Evolutionary conservation across 108 stramenopile species (phyloP), one percentile per base, ranked within the genome.

Genomic region (Hondaea fermentalgiana): DNA sequence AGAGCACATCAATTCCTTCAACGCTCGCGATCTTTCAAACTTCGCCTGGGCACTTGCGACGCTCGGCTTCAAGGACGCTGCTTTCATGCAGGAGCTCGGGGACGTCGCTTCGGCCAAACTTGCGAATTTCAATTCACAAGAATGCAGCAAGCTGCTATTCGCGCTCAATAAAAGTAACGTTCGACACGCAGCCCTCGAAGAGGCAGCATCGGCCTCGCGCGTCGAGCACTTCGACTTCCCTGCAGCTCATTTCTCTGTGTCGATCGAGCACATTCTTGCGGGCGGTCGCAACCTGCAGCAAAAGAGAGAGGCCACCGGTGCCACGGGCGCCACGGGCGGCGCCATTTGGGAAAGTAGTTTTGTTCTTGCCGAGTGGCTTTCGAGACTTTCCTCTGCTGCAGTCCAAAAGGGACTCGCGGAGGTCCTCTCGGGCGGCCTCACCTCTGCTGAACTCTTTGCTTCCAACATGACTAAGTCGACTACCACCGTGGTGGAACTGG

Each of bases 71-170:
- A 12, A 35, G 8, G 51, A 83, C 23, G 12, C 45, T 6, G 16
- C 19, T 6, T 53, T 83, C 49, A 83, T 83, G 76, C 76, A 83
- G 49, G n/a, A 10, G 43, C 76, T 83, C 28, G 76, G 76, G 3
- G 76, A 83, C 51, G 51, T 35, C 0, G 76, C 76, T 16, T 83
- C 76, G 45, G n/a, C 23, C 3, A 47, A 83, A 35, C 3, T 83
- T 12, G 6, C 45, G 6, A 12, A 83, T 17, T 83, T 83, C 76
- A 83, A 83, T 23, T 43, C 76, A 53, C 76, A 83, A 83, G 76
- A 83, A 23, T 83, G 76, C 76, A 83, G 76, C 51, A 83, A 83
- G 51, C 45, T 83, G 45, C 76, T 83, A 14, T 83, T 83, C 49
- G 76, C 76, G 51, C 51, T 83, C 49, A 83, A 83, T 45, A 83